Conservation (phyloP, 139 green algal genomes). For the Chloropicon primus region DNA sequence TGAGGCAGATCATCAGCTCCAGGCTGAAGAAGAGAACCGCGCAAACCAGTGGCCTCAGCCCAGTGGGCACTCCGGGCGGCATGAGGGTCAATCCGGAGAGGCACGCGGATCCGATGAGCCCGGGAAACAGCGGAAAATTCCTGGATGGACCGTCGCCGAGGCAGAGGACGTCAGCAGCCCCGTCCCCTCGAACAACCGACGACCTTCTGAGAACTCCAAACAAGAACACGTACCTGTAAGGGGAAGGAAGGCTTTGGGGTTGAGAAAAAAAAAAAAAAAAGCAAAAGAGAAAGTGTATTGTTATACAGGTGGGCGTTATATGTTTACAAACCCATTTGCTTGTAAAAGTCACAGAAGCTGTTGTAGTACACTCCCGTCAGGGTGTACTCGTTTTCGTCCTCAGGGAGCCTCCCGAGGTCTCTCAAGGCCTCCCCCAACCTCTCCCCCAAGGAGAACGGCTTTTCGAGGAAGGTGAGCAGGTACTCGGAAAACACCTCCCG, state of each 20-base stretch:
- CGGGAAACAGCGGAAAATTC: neutral
- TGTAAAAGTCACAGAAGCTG: neutral
- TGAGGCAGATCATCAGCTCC: slow-evolving; percentile 3
- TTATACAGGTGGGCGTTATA: too few relatives aligned
- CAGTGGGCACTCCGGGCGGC: neutral
- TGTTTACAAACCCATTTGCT: too few relatives aligned
- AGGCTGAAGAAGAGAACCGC: neutral
- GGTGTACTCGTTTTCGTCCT: neutral
- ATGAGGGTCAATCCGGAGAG: neutral
- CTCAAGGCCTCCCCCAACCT: neutral
- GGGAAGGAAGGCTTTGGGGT: too few relatives aligned
- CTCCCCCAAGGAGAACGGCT: neutral
- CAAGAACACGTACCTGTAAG: neutral
- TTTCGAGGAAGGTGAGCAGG: neutral
- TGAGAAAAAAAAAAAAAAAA: neutral
- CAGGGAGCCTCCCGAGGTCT: neutral
- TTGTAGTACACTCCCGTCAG: neutral
- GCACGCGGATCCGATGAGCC: neutral
- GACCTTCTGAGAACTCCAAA: neutral
- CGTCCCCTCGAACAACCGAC: too few relatives aligned
- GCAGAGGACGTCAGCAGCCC: too few relatives aligned
- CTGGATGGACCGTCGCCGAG: neutral
- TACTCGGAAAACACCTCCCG: too few relatives aligned
- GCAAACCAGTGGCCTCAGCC: neutral
- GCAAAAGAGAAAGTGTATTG: too few relatives aligned